Percentiles rank a stretch among this genome's conserved stretches.
Evolutionary conservation across 345 rosid species (phyloP).

Genomic region (Erucastrum elatum): DNA sequence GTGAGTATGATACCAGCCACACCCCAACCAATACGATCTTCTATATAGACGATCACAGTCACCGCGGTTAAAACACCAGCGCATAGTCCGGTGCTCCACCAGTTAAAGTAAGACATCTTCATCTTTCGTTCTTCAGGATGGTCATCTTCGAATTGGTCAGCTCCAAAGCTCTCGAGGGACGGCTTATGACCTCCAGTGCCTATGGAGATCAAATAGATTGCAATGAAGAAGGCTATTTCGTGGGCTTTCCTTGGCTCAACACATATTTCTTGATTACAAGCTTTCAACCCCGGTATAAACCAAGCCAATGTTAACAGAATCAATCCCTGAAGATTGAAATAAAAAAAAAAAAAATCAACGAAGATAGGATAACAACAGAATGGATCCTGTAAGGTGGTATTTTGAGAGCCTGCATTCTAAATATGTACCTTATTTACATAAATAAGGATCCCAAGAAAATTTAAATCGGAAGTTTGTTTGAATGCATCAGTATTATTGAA

Average conservation of each 20-base stretch:
- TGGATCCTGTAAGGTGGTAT: no score
- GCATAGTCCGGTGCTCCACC: conserved; percentile 61
- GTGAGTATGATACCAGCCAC: background rate
- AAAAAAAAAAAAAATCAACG: background rate
- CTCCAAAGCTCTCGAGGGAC: conserved; percentile 91
- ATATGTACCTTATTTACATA: no score
- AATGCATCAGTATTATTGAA: background rate
- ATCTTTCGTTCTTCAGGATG: conserved; percentile 67
- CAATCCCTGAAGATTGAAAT: conserved; percentile 56
- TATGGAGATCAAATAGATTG: conserved; percentile 76
- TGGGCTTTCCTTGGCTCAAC: conserved; percentile 63
- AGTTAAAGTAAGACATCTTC: conserved; percentile 91
- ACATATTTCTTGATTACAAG: conserved; percentile 61
- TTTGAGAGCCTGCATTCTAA: no score
- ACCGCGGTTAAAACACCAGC: background rate
- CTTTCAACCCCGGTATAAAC: conserved; percentile 65
- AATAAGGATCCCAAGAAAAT: background rate
- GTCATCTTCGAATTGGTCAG: conserved; percentile 89
- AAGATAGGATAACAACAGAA: background rate
- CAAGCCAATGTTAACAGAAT: conserved; percentile 64
- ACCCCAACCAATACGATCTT: background rate
- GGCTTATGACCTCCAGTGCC: conserved; percentile 99
- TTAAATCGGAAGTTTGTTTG: background rate
- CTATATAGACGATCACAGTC: background rate
- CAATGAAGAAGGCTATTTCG: conserved; percentile 67